Percentiles rank a stretch among this genome's conserved stretches.
phyloP scores from a whole-genome alignment of 2,329 filamentous ascomycete genomes.

The Venturia oleaginea region DNA sequence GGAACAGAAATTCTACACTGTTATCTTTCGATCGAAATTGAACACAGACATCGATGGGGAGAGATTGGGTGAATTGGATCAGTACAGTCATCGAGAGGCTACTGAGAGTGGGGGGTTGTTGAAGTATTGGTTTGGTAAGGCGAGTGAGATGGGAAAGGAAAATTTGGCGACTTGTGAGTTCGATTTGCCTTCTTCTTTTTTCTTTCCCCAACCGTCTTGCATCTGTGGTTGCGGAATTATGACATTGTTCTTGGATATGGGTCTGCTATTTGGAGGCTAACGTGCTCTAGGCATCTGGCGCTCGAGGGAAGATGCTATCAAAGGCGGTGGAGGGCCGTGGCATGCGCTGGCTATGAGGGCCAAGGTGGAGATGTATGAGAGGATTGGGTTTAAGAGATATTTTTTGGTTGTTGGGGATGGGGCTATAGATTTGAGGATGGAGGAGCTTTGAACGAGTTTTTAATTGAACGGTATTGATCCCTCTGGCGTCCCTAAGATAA shows the following conservation, averaged over 20 bases:
- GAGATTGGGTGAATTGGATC: slow-evolving; percentile 64
- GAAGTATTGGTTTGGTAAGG: slow-evolving; percentile 86
- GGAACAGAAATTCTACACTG: slow-evolving; percentile 65
- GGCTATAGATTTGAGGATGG: neutral
- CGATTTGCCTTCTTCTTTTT: neutral
- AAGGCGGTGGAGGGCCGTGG: slow-evolving; percentile 49
- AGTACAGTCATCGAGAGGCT: slow-evolving; percentile 71
- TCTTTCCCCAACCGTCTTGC: too few relatives aligned
- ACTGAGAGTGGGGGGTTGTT: slow-evolving; percentile 70
- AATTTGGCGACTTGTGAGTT: slow-evolving; percentile 65
- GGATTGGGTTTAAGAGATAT: slow-evolving; percentile 31
- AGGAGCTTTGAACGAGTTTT: slow-evolving; percentile 1
- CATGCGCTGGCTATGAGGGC: slow-evolving; percentile 44
- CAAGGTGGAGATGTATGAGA: slow-evolving; percentile 37
- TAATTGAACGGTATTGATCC: too few relatives aligned
- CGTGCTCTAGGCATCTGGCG: slow-evolving; percentile 51
- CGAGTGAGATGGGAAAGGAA: slow-evolving; percentile 53
- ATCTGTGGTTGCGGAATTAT: too few relatives aligned
- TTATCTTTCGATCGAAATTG: slow-evolving; percentile 71
- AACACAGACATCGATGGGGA: slow-evolving; percentile 57
- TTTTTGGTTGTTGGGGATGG: slow-evolving; percentile 57
- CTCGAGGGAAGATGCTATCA: slow-evolving; percentile 50
- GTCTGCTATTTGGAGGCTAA: too few relatives aligned
- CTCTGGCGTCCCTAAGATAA: too few relatives aligned
- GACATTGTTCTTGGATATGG: too few relatives aligned